These are phyloP conservation scores for Coniochaeta sp. DNA, from an alignment of 2,329 filamentous ascomycete genomes.

Conservation along the genomic window DNA sequence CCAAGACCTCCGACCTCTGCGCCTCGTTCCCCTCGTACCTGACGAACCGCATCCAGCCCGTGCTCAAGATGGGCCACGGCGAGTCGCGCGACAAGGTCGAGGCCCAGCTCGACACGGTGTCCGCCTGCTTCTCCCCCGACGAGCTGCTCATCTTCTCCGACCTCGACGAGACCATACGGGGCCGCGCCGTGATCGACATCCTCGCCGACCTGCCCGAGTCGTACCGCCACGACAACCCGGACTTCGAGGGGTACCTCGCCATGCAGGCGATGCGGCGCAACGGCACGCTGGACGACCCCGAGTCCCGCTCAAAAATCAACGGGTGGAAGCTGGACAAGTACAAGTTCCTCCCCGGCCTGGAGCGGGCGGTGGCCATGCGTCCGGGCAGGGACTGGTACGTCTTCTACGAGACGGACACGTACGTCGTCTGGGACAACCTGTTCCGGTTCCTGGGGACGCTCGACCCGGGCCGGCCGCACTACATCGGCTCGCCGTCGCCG, in stretches of 20 bases:
- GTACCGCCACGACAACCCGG: conserved; percentile 25
- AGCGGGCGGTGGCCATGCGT: conserved; percentile 37
- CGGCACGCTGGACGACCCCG: conserved; percentile 23
- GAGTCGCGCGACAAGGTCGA: conserved; percentile 31
- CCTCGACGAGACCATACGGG: conserved; percentile 34
- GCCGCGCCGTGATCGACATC: conserved; percentile 35
- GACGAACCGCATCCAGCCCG: conserved; percentile 19
- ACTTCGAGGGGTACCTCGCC: conserved; percentile 32
- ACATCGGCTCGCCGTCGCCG: conserved; percentile 41
- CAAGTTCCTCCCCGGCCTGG: conserved; percentile 50
- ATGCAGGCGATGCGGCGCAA: conserved; percentile 27
- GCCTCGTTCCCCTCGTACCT: conserved; percentile 18
- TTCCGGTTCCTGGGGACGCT: conserved; percentile 42
- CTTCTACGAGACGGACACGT: conserved; percentile 50
- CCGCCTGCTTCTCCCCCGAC: conserved; percentile 35
- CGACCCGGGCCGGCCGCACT: conserved; percentile 33
- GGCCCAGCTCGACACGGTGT: conserved; percentile 43
- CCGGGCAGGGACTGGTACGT: conserved; percentile 46
- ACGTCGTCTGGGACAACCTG: conserved; percentile 36
- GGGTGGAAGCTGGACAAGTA: conserved; percentile 50
- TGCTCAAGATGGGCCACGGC: conserved; percentile 41
- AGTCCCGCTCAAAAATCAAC: conserved; percentile 22
- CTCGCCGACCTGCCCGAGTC: conserved; percentile 34
- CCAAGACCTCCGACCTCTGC: conserved; percentile 14
- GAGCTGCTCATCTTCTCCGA: conserved; percentile 44